Evolutionary conservation across 768 basidiomycete species (phyloP), one percentile per base, ranked within the genome.

Genomic region (Porphyrellus cyaneotinctus): DNA sequence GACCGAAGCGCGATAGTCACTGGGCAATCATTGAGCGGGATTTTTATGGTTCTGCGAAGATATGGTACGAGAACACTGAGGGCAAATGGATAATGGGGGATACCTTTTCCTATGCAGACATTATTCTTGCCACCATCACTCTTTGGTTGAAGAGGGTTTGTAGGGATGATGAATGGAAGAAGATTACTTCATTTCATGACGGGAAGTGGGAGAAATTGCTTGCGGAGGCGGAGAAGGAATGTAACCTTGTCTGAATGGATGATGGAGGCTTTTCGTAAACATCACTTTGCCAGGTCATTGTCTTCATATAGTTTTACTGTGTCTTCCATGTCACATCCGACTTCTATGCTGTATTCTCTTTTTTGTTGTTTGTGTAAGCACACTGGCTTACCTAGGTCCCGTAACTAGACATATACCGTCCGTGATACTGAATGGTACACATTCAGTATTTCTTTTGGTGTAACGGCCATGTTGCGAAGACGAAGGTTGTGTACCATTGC

Each of bases 1-100:
- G 72, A 6, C 70, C 72, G 12, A 62, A 53, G 43, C 59, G 69
- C 15, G 64, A 64, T 7, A 67, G 46, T 11, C 65, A 70, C 37
- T 73, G 60, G 68, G 45, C 14, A 18, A 30, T 23, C 37, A 37
- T 61, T 0, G 60, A 70, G 55, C 54, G 58, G 43, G 15, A 10
- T 11, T 54, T 14, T 7, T 47, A 52, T 39, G 30, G 39, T 26
- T 49, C 49, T 1, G 45, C 41, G 12, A 60, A 61, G 42, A 49
- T 10, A 23, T 65, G 59, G 58, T 64, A 66, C 18, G 70, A 58
- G 26, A 50, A 41, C 42, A 43, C 23, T 9, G 60, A 47, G 26
- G 70, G 69, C 6, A 64, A 58, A 43, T 71, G 64, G 65, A 6
- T 70, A 22, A 62, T 69, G 64, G 70, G 67, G 2, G 49, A 66